Evolutionary conservation across 2,329 filamentous ascomycete genomes (phyloP).

Genomic region (Cladorrhinum sp.): DNA sequence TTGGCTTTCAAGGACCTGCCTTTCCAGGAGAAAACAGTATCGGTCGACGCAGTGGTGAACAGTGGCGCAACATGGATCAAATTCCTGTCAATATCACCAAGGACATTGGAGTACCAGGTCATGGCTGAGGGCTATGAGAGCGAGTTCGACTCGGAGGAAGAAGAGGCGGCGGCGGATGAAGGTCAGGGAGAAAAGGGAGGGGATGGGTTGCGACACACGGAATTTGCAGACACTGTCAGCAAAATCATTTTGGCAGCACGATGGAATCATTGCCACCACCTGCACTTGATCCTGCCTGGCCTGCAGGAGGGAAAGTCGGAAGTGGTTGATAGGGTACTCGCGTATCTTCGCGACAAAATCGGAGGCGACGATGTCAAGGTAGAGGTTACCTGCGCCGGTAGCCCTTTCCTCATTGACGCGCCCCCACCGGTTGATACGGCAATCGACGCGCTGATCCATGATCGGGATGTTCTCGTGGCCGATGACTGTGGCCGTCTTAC

Average conservation of each 20-base stretch:
- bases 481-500: conserved; percentile 27
- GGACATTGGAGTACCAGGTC: conserved; percentile 32
- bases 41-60: conserved; percentile 35
- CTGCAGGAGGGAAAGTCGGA: conserved; percentile 27
- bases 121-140: conserved; percentile 34
- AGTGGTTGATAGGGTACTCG: conserved; percentile 31
- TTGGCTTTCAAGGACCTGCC: conserved; percentile 24
- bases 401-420: conserved; percentile 22
- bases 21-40: conserved; percentile 25
- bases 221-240: conserved; percentile 28
- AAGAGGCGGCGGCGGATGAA: conserved; percentile 16
- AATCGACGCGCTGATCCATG: conserved; percentile 24
- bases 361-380: conserved; percentile 26
- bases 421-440: conserved; percentile 25
- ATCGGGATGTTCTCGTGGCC: conserved; percentile 23
- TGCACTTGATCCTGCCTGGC: conserved; percentile 31
- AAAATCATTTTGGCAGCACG: conserved; percentile 32
- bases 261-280: conserved; percentile 29
- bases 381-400: conserved; percentile 29
- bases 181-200: conserved; percentile 11
- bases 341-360: conserved; percentile 22
- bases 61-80: conserved; percentile 36
- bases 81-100: conserved; percentile 32
- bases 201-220: conserved; percentile 25
- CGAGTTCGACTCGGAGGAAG: conserved; percentile 20